A percentile compares a stretch with the other conserved stretches of the same genome.
Evolutionary conservation across 1,284 basidiomycete genomes (phyloP).

Genomic region (Rhodotorula sp.): DNA sequence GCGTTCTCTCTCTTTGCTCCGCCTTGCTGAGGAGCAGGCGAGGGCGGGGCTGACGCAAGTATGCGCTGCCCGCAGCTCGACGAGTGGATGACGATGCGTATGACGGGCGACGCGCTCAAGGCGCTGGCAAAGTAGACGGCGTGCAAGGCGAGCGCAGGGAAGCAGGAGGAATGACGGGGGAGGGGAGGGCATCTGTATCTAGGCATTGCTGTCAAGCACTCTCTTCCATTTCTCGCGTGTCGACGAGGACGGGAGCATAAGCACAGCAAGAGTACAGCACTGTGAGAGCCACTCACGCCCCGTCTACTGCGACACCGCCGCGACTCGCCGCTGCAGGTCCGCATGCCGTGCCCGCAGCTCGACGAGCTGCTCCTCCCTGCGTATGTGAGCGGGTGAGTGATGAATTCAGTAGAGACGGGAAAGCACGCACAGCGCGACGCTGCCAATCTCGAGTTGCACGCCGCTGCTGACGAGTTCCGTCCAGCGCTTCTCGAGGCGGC

Average conservation of each 20-base stretch:
- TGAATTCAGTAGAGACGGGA: not conserved
- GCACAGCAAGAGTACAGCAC: not conserved
- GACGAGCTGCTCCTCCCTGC: slow-evolving; percentile 37
- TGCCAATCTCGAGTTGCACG: slow-evolving; percentile 80
- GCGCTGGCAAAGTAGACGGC: slow-evolving; percentile 22
- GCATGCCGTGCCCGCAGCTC: slow-evolving; percentile 38
- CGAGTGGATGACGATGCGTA: slow-evolving; percentile 87
- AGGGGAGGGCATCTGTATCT: not conserved
- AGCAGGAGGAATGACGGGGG: too few relatives aligned
- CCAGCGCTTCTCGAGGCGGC: slow-evolving; percentile 79
- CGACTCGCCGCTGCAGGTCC: slow-evolving; percentile 34
- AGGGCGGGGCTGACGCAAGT: not conserved
- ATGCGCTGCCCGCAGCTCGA: slow-evolving; percentile 59
- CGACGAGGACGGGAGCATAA: not conserved
- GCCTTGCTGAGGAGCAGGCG: too few relatives aligned
- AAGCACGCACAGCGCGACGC: slow-evolving; percentile 30
- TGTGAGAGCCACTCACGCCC: not conserved
- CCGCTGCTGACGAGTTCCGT: slow-evolving; percentile 83
- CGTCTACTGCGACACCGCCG: slow-evolving; percentile 12
- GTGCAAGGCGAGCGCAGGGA: too few relatives aligned
- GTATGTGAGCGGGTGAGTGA: not conserved
- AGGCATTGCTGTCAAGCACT: not conserved
- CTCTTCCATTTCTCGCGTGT: too few relatives aligned
- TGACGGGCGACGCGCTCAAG: slow-evolving; percentile 61
- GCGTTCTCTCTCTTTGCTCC: slow-evolving; percentile 36